These are phyloP conservation scores for Anthoceros angustus DNA, from an alignment of 225 moss, liverwort and hornwort genomes.

Conservation along the genomic window DNA sequence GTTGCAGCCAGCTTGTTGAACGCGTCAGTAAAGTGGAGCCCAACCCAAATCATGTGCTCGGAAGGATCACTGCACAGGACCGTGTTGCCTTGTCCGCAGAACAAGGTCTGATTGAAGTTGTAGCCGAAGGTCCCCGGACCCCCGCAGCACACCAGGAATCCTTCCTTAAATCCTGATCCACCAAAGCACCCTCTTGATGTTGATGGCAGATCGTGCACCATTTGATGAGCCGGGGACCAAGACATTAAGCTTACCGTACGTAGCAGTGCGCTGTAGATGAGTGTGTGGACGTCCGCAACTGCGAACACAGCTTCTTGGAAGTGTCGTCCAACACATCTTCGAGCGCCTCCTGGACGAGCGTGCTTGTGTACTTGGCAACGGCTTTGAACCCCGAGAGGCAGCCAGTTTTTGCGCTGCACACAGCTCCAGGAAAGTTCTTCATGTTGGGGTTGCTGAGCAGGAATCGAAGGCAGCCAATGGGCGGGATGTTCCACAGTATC, in stretches of 20 bases:
- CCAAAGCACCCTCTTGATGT: neutral
- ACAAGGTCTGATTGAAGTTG: neutral
- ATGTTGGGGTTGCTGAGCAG: neutral
- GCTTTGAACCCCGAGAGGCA: conserved; percentile 34
- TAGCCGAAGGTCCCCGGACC: conserved; percentile 18
- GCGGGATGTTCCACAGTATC: neutral
- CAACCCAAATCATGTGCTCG: conserved; percentile 38
- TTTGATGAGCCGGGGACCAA: neutral
- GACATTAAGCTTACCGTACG: neutral
- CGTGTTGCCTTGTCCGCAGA: conserved; percentile 11
- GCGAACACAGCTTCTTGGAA: conserved; percentile 6
- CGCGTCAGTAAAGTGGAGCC: conserved; percentile 45
- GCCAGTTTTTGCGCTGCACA: conserved; percentile 20
- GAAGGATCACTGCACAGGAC: conserved; percentile 25
- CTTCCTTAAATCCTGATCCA: conserved; percentile 34
- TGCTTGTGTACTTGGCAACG: conserved; percentile 25
- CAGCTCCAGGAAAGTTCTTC: neutral
- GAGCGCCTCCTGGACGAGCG: conserved; percentile 24
- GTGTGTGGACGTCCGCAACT: no score
- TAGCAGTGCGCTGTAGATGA: no score
- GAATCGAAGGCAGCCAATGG: neutral
- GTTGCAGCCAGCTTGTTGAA: conserved; percentile 23
- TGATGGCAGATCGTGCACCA: neutral
- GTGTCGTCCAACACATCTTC: conserved; percentile 17
- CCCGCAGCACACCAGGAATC: conserved; percentile 38